A percentile compares a stretch with the other conserved stretches of the same genome.
These are phyloP conservation scores for Spatholobus suberectus DNA, from an alignment of 306 rosid genomes.

Conservation along the genomic window DNA sequence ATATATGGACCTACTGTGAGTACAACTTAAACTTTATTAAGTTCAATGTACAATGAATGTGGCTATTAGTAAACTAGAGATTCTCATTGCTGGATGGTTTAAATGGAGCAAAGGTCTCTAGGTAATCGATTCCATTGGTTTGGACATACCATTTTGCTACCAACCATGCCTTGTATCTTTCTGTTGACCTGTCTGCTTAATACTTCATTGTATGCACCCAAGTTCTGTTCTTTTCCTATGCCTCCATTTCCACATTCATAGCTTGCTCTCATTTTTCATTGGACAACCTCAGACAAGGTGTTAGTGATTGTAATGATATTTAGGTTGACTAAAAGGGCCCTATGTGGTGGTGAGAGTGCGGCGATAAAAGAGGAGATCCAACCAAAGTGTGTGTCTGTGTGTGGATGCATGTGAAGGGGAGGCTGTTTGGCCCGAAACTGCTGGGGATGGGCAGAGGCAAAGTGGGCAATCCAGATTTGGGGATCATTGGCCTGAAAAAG, in stretches of 20 bases:
- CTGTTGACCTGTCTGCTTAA: not conserved
- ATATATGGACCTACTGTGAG: slow-evolving; percentile 95
- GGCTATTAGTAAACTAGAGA: slow-evolving; percentile 25
- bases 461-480: not conserved
- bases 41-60: slow-evolving; percentile 11
- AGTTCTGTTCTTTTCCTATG: not conserved
- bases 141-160: not conserved
- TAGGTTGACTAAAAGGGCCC: not conserved
- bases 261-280: not conserved
- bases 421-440: not conserved
- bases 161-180: not conserved
- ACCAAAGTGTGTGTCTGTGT: not conserved
- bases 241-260: not conserved
- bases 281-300: not conserved
- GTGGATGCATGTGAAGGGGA: not conserved
- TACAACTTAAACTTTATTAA: slow-evolving; percentile 35
- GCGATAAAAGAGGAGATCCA: not conserved
- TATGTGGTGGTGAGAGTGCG: not conserved
- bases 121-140: not conserved
- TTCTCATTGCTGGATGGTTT: slow-evolving; percentile 11
- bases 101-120: not conserved
- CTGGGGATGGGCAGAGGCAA: not conserved
- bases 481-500: not conserved
- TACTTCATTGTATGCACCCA: not conserved
- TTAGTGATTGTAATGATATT: not conserved